Percentiles rank a stretch among this genome's conserved stretches.
Evolutionary conservation across 805 yeast genomes (phyloP).

Genomic region (Pichia manshurica): DNA sequence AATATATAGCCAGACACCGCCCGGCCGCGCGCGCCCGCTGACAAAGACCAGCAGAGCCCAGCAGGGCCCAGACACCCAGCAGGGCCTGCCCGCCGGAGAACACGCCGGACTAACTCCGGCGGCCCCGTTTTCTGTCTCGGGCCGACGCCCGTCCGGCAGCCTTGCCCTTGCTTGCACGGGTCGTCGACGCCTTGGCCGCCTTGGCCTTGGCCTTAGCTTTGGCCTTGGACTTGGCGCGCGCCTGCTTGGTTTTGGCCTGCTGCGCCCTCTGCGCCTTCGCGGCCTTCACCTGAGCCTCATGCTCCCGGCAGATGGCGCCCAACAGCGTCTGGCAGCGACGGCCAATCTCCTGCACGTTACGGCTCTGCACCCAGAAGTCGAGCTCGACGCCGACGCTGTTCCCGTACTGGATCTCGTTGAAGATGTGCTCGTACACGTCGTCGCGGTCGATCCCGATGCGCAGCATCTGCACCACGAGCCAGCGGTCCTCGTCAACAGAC

Average conservation of each 20-base stretch:
- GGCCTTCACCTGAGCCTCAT: constrained; percentile 12
- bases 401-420: constrained; percentile 59
- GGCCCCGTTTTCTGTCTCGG: too few species aligned
- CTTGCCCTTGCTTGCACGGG: too few species aligned
- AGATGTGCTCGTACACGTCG: constrained; percentile 71
- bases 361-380: constrained; percentile 79
- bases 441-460: constrained; percentile 74
- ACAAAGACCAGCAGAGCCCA: too few species aligned
- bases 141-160: too few species aligned
- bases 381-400: constrained; percentile 6
- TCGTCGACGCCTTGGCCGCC: too few species aligned
- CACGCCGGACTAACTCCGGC: too few species aligned
- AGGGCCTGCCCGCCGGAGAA: too few species aligned
- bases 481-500: constrained; percentile 88
- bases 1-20: too few species aligned
- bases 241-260: neutral
- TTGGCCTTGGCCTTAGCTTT: too few species aligned
- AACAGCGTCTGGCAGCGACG: constrained; percentile 79
- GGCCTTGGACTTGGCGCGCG: too few species aligned
- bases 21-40: too few species aligned
- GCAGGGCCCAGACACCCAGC: too few species aligned
- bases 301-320: constrained; percentile 68
- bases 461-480: constrained; percentile 71
- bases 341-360: constrained; percentile 70
- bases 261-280: neutral